Base-by-base conservation (phyloP, 257 asterid species). In the Dorcoceras hygrometricum region DNA sequence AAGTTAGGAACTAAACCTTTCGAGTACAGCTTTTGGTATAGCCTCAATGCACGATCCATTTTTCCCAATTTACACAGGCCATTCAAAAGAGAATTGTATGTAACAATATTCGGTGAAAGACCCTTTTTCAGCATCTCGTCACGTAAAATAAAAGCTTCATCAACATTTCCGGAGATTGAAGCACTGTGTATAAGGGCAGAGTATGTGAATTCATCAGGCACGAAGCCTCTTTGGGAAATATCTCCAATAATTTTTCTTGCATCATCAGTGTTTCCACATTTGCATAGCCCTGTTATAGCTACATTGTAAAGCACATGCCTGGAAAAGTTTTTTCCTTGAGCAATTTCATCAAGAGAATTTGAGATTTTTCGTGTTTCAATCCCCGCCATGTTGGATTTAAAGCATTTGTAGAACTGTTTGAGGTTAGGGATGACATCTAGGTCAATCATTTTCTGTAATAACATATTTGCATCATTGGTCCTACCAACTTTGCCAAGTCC, bases 201-300 rank as follows among this genome's bases (percentile, higher is more conserved):
- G 78, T 94, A 90, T 4, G 97, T 90, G 83, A 83, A 90, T 71
- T 82, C 95, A 72, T 90, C 96, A 43, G 99, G 96, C 58, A 75
- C 50, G 71, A 94, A 90, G 65, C 97, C 97, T 72, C 65, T 81
- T 68, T 55, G 60, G 3, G 82, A 81, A 70, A 90, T 70, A 73
- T 72, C 80, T 22, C 63, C 53, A 26, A 76, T 68, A 29, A 87
- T 53, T 77, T 70, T 79, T 75, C 73, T 81, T 26, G 99, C 99
- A 62, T 94, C 95, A 68, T 74, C 78, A 19, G 81, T 84, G 76
- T 78, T 85, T 75, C 99, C 96, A 12, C 73, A 79, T 79, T 83
- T 90, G 83, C 99, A 87, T 62, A 94, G 73, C 26, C 87, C 90
- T 16, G 87, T 80, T 63, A 94, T 87, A 59, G 83, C 84, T 43